Evolutionary conservation across 441 rosid species (phyloP), one percentile per base, ranked within the genome.

Genomic region (Adansonia gregorii): DNA sequence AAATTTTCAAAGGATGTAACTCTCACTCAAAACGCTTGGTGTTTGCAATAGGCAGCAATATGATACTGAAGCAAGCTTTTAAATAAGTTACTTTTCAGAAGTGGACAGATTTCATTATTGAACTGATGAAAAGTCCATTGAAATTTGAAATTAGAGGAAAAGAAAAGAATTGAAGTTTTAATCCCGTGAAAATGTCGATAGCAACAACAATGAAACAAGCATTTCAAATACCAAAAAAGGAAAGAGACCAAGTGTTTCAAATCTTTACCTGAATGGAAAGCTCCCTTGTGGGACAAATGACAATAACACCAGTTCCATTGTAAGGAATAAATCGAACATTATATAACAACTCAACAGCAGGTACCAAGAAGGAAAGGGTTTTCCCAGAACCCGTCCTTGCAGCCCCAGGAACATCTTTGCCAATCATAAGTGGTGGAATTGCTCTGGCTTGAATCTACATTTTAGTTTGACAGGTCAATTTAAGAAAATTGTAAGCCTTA

Each of bases 321-420:
- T 89, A 88, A 80, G 97, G 92, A 66, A 89, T 27, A 51, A 94
- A 96, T 43, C 35, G 87, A 72, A 86, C 87, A 80, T 88, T 90
- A 79, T 82, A 86, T 58, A 96, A 79, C 89, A 94, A 85, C 85
- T 96, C 99, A 3, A 92, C 89, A 41, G 98, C 98, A 7, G 98
- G 99, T 54, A 94, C 85, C 60, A 96, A 86, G 60, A 96, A 96
- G 48, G 98, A 98, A 78, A 96, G 92, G 54, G 99, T 93, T 82
- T 95, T 95, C 67, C 99, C 99, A 75, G 98, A 92, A 81, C 98
- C 99, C 0, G 98, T 95, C 87, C 98, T 90, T 8, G 99, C 99
- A 75, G 98, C 98, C 80, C 96, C 99, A 55, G 93, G 95, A 67
- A 92, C 95, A 86, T 95, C 97, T 83, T 92, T 89, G 3, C 99